A percentile compares a stretch with the other conserved stretches of the same genome.
Evolutionary conservation across 495 filamentous ascomycete genomes (phyloP).

Genomic region (Echria macrotheca): DNA sequence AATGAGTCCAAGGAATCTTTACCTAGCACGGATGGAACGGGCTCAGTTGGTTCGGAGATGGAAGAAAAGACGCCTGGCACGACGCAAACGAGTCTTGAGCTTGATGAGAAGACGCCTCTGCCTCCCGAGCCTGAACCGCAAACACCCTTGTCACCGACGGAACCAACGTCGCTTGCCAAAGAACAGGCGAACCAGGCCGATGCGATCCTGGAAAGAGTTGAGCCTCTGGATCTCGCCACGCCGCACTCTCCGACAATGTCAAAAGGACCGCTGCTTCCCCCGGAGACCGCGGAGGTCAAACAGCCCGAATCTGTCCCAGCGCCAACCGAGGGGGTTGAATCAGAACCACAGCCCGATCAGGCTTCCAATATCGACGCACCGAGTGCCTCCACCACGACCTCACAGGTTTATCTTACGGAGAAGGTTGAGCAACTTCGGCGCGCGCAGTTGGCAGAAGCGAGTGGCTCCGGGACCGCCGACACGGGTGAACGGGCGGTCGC

Average conservation of each 20-base stretch:
- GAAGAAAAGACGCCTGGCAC: slow-evolving; percentile 39
- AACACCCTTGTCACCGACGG: slow-evolving; percentile 22
- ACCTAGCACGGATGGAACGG: slow-evolving; percentile 55
- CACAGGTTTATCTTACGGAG: slow-evolving; percentile 38
- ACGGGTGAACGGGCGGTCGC: slow-evolving; percentile 37
- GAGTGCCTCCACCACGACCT: not conserved
- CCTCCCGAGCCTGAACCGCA: slow-evolving; percentile 16
- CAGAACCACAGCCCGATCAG: not conserved
- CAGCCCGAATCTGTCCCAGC: too few species aligned
- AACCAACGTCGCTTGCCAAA: slow-evolving; percentile 13
- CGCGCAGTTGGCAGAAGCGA: slow-evolving; percentile 31
- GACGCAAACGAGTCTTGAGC: slow-evolving; percentile 23
- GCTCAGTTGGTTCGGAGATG: slow-evolving; percentile 34
- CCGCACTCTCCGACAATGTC: slow-evolving; percentile 28
- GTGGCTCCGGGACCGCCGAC: slow-evolving; percentile 18
- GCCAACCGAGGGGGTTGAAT: not conserved
- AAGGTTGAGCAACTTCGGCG: slow-evolving; percentile 47
- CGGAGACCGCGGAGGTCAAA: too few species aligned
- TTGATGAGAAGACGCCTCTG: slow-evolving; percentile 25
- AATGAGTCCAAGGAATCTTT: slow-evolving; percentile 70
- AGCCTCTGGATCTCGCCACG: slow-evolving; percentile 69
- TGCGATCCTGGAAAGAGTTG: slow-evolving; percentile 48
- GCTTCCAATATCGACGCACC: not conserved
- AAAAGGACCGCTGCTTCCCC: slow-evolving; percentile 9
- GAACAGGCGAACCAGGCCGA: slow-evolving; percentile 15